Evolutionary conservation across 306 rosid species (phyloP), one percentile per base, ranked within the genome.

Genomic region (Pueraria montana): DNA sequence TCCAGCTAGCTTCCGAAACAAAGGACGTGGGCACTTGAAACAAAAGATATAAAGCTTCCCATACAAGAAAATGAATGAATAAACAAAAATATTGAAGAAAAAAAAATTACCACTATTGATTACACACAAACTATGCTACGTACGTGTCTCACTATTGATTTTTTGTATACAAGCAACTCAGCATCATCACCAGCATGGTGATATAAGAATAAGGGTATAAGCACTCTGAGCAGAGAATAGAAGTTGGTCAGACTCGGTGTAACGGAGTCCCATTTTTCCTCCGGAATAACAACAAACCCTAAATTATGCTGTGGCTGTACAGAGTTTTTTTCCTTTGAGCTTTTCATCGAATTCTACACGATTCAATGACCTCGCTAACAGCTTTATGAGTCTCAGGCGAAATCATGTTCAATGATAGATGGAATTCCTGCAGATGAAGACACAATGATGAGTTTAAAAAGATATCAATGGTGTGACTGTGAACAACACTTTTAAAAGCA

Each of bases 361-460:
- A 96, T 87, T 96, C 97, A 2, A 96, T 96, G 46, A 96, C 99
- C 89, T 96, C 98, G 32, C 89, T 94, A 79, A 96, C 98, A 43
- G 91, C 88, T 92, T 87, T 87, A 84, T 94, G 99, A 77, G 98
- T 96, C 91, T 96, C 99, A 4, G 95, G 97, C 4, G 99, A 94
- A 56, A 96, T 94, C 99, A 96, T 94, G 94, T 94, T 89, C 67
- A 96, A 80, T 2, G 95, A 90, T 91, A 96, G 86, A 87, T 94
- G 99, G 81, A 96, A 96, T 83, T 95, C 99, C 99, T 96, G 91
- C 56, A 83, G 30, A 85, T 16, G 27, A 48, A 77, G n/a, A 11
- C 67, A 49, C 8, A 74, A 56, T 24, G 23, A 32, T n/a, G 64
- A 58, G 40, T 21, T 70, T 20, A 77, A 65, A 38, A 17, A 17